These are phyloP conservation scores for Epipyxis sp. DNA, from an alignment of 108 stramenopile species.

Conservation along the genomic window DNA sequence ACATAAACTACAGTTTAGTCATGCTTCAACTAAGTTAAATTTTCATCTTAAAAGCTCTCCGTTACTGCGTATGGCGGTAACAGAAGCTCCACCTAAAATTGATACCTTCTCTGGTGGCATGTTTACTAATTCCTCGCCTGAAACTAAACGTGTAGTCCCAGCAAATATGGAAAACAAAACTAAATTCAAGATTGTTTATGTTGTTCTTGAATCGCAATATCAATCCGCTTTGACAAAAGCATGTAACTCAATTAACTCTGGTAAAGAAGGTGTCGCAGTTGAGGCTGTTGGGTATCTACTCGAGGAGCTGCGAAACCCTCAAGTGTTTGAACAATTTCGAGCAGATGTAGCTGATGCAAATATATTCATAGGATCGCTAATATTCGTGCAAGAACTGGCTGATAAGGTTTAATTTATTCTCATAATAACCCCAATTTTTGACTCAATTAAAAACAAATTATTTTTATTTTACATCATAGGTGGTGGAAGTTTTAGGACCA, in stretches of 20 bases:
- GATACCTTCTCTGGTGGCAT: constrained; percentile 62
- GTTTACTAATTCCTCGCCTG: constrained; percentile 81
- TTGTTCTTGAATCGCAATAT: constrained; percentile 92
- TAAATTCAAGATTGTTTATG: constrained; percentile 89
- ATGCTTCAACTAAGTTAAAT: too few species aligned
- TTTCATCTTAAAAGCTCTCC: too few species aligned
- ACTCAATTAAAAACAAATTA: neutral
- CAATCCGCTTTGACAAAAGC: constrained; percentile 89
- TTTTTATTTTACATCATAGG: neutral
- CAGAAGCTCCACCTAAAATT: neutral
- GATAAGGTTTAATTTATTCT: constrained; percentile 65
- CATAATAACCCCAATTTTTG: neutral
- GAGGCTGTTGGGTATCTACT: constrained; percentile 92
- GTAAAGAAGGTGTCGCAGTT: constrained; percentile 83
- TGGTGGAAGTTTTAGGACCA: constrained; percentile 79
- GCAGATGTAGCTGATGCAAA: constrained; percentile 83
- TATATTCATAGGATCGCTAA: constrained; percentile 90
- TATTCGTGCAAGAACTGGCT: constrained; percentile 94
- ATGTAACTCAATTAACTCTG: constrained; percentile 87
- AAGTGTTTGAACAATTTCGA: constrained; percentile 79
- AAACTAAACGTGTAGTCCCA: constrained; percentile 78
- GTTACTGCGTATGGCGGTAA: neutral
- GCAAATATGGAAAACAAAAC: constrained; percentile 59
- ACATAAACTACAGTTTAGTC: too few species aligned
- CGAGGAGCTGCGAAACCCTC: constrained; percentile 83